Conservation (phyloP, 176 grass and related monocot genomes). For the Aegilops speltoides region DNA sequence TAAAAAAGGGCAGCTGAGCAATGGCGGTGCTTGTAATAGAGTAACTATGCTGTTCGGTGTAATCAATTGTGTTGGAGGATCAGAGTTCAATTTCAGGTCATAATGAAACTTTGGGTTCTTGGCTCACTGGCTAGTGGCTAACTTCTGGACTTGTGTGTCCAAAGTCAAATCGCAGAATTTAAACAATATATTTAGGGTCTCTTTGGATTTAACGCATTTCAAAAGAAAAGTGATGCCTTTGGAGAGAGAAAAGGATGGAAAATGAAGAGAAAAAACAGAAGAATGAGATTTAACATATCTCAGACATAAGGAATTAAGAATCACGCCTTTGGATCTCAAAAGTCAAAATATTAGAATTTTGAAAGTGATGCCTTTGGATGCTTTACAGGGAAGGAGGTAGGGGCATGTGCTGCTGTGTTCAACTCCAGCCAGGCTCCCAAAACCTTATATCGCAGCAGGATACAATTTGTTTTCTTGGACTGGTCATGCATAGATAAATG, state of each 20-base stretch:
- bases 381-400: not conserved
- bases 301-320: not conserved
- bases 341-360: not conserved
- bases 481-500: not conserved
- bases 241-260: not conserved
- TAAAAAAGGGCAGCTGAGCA: not conserved
- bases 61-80: not conserved
- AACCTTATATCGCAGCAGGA: not conserved
- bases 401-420: not conserved
- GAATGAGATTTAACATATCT: not conserved
- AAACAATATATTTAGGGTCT: not conserved
- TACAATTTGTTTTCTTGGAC: not conserved
- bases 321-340: not conserved
- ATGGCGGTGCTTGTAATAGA: not conserved
- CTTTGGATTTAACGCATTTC: not conserved
- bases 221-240: not conserved
- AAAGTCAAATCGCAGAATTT: not conserved
- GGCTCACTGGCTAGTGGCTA: not conserved
- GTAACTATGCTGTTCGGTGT: too few relatives aligned
- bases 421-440: not conserved
- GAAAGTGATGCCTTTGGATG: not conserved
- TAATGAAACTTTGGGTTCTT: slow-evolving; percentile 4
- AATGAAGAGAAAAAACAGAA: not conserved
- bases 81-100: not conserved
- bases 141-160: slow-evolving; percentile 8